Percentiles rank a stretch among this genome's conserved stretches.
These are phyloP conservation scores for Biscogniauxia sp. DNA, from an alignment of 2,329 filamentous ascomycete genomes.

Conservation along the genomic window DNA sequence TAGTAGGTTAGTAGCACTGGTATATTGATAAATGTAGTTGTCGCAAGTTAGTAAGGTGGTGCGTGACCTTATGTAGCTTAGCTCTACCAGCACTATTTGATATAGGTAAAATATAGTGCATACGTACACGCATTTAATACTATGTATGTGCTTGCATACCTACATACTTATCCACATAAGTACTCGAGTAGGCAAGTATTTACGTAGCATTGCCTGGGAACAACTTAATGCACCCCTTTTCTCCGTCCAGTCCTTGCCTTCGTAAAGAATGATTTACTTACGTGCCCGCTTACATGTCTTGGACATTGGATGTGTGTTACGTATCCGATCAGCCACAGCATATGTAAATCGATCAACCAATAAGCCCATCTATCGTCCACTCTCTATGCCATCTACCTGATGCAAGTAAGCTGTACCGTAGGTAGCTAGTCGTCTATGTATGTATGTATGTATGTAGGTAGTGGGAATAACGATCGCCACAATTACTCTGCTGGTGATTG, in stretches of 20 bases:
- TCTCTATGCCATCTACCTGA: background rate
- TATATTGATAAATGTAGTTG: too few relatives aligned
- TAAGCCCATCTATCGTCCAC: background rate
- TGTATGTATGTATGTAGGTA: background rate
- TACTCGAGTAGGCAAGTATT: constrained; percentile 9
- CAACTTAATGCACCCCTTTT: constrained; percentile 6
- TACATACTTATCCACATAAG: too few relatives aligned
- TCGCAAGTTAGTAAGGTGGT: too few relatives aligned
- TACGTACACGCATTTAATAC: too few relatives aligned
- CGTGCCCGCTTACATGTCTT: too few relatives aligned
- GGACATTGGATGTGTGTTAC: too few relatives aligned
- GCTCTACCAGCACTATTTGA: too few relatives aligned
- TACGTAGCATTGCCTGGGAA: constrained; percentile 10
- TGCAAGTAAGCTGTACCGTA: background rate
- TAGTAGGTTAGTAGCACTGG: too few relatives aligned
- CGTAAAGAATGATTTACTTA: too few relatives aligned
- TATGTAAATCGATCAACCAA: background rate
- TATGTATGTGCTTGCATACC: background rate
- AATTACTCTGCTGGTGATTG: background rate
- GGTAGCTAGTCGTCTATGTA: too few relatives aligned
- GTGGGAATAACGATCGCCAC: background rate
- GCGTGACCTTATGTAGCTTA: too few relatives aligned
- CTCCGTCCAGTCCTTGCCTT: background rate
- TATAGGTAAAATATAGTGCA: too few relatives aligned
- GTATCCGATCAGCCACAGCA: background rate